Base-by-base conservation (phyloP, 371 early-diverging fungal genomes). In the Rhizopus arrhizus region DNA sequence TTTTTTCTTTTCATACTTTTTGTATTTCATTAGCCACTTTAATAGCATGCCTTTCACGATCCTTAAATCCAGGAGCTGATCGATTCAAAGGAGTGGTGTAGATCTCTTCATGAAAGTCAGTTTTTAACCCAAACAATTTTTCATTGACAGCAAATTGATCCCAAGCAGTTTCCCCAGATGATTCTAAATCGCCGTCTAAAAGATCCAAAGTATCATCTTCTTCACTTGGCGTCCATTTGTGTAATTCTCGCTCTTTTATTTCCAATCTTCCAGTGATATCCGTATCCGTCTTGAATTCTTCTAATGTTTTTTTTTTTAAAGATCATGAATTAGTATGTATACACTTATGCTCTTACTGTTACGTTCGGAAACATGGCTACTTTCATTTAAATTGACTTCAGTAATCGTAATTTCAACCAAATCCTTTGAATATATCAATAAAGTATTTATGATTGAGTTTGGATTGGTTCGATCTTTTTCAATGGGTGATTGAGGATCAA, bases 131-230 rank as follows among this genome's bases (percentile, higher is more conserved):
- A 86, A 99, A 99, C 43, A 94, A 78, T 60, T 83, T 75, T 70
- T 96, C 95, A 69, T 99, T 99, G 4, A 84, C 94, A n/a, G 91
- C 94, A 85, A 99, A 99, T 73, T 99, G 99, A 79, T 99, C 97
- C 99, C 99, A 99, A 29, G 80, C 61, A 13, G 71, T 62, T 36
- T 47, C 50, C n/a, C 74, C 61, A 68, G 58, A 51, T 53, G 33
- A 36, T 29, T 70, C 68, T 38, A 72, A 58, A 36, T 71, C 85
- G 4, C 80, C 71, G 10, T 79, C 77, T 42, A 78, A 59, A 3
- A 64, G 47, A 6, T 32, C 54, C 15, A 54, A 58, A 2, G 67
- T 72, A 38, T 66, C 61, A 10, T 72, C 82, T 33, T 76, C 78
- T 10, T 75, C 85, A 16, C 61, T 32, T 15, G 94, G 91, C 0